phyloP scores from a whole-genome alignment of 1,284 basidiomycete species.

The Marasmius fiardii region DNA sequence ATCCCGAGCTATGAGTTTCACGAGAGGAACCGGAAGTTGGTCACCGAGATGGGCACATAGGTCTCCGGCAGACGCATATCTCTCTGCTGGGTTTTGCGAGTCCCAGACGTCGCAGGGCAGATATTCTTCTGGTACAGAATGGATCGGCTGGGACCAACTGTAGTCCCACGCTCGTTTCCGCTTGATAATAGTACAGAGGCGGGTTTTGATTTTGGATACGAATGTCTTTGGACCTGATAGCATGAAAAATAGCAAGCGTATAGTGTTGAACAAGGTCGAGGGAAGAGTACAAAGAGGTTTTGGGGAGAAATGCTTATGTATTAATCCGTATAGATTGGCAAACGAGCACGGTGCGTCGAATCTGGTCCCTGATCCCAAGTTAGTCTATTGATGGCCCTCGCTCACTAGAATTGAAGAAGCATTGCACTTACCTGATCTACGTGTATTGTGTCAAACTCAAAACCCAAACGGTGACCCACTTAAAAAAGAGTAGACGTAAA shows the following conservation, averaged over 20 bases:
- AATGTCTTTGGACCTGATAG: background rate
- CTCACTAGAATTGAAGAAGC: background rate
- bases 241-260: background rate
- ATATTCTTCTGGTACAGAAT: constrained; percentile 7
- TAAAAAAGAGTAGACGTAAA: too few relatives aligned
- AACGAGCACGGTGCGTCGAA: too few relatives aligned
- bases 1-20: constrained; percentile 25
- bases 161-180: background rate
- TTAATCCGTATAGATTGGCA: too few relatives aligned
- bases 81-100: constrained; percentile 15
- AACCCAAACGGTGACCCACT: too few relatives aligned
- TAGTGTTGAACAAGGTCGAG: background rate
- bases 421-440: background rate
- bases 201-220: background rate
- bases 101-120: constrained; percentile 14
- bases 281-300: too few relatives aligned
- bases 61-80: constrained; percentile 19
- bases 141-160: constrained; percentile 1
- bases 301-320: background rate
- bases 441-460: too few relatives aligned
- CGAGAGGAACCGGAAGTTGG: constrained; percentile 22
- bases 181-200: background rate
- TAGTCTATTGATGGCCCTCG: too few relatives aligned
- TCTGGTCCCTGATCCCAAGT: too few relatives aligned
- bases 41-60: constrained; percentile 20